Evolutionary conservation across 345 rosid species (phyloP).

Genomic region (Gynandropsis gynandra): DNA sequence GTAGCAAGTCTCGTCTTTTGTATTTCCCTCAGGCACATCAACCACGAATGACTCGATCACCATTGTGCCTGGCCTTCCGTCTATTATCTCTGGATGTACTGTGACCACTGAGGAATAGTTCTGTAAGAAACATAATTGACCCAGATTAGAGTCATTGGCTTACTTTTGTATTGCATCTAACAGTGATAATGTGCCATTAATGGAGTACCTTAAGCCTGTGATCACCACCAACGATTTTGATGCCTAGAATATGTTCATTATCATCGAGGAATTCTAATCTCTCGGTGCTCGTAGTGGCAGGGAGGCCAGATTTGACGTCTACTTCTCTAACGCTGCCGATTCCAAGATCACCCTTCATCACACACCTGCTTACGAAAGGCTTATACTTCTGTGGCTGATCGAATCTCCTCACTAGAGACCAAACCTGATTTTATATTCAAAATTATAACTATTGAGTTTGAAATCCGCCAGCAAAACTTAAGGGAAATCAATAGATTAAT

Average conservation of each 20-base stretch:
- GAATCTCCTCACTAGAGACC: too few species aligned
- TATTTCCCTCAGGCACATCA: slow-evolving; percentile 90
- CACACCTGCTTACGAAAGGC: slow-evolving; percentile 81
- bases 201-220: slow-evolving; percentile 60
- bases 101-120: slow-evolving; percentile 82
- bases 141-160: slow-evolving; percentile 1
- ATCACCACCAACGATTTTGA: slow-evolving; percentile 87
- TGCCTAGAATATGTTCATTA: too few species aligned
- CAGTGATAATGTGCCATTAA: neutral
- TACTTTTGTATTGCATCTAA: too few species aligned
- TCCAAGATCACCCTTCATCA: slow-evolving; percentile 65
- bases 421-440: slow-evolving; percentile 42
- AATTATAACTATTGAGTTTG: too few species aligned
- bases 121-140: slow-evolving; percentile 34
- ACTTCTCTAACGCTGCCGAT: slow-evolving; percentile 85
- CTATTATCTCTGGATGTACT: slow-evolving; percentile 78
- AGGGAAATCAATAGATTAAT: too few species aligned
- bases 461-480: too few species aligned
- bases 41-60: slow-evolving; percentile 85
- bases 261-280: slow-evolving; percentile 77
- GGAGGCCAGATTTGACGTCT: slow-evolving; percentile 84
- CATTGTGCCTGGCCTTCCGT: slow-evolving; percentile 74
- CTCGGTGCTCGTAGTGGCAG: slow-evolving; percentile 92
- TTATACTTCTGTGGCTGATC: slow-evolving; percentile 87
- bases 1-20: slow-evolving; percentile 80